Evolutionary conservation across 2,329 filamentous ascomycete genomes (phyloP).

Genomic region (Pezicula carpinea): DNA sequence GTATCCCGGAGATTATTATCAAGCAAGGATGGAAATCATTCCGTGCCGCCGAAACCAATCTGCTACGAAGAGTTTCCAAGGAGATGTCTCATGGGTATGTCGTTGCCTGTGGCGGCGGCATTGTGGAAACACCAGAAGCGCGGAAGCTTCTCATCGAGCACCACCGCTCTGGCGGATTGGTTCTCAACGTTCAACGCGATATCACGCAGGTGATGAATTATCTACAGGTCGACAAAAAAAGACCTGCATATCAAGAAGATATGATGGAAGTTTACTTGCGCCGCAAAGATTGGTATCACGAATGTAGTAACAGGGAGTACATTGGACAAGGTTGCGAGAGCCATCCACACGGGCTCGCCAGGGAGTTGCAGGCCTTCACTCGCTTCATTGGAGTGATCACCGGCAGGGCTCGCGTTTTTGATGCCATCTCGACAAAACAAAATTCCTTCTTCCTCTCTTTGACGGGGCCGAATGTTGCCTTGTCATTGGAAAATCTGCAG

Average conservation of each 20-base stretch:
- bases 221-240: conserved; percentile 79
- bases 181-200: conserved; percentile 82
- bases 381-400: conserved; percentile 68
- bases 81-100: too few species aligned
- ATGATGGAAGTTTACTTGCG: conserved; percentile 88
- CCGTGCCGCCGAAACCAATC: conserved; percentile 59
- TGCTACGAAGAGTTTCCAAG: too few species aligned
- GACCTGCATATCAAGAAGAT: conserved; percentile 88
- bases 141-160: conserved; percentile 71
- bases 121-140: conserved; percentile 81
- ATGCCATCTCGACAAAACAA: conserved; percentile 55
- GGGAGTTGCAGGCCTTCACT: conserved; percentile 71
- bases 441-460: conserved; percentile 91
- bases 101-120: conserved; percentile 89
- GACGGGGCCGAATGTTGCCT: conserved; percentile 73
- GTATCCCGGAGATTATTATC: conserved; percentile 81
- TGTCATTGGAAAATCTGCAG: too few species aligned
- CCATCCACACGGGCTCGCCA: too few species aligned
- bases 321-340: conserved; percentile 63
- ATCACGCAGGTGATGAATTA: conserved; percentile 86
- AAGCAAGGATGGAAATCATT: conserved; percentile 89
- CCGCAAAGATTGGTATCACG: conserved; percentile 81
- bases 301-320: conserved; percentile 94
- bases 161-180: conserved; percentile 71
- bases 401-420: conserved; percentile 53